These are phyloP conservation scores for Botrytis fabae DNA, from an alignment of 2,329 filamentous ascomycete species.

Conservation along the genomic window DNA sequence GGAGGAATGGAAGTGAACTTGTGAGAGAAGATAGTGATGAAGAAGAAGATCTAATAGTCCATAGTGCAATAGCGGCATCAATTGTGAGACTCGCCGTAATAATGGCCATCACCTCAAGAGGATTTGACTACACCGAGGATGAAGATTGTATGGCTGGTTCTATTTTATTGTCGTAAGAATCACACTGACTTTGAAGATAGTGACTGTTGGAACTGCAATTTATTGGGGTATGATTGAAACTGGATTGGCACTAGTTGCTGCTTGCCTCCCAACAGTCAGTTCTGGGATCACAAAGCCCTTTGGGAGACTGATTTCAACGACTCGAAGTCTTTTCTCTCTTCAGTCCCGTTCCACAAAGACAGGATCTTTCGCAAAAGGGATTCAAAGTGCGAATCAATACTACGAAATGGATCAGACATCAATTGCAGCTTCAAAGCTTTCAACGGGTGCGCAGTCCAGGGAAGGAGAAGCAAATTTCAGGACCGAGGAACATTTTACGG, in stretches of 20 bases:
- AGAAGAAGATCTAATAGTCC: too few species aligned
- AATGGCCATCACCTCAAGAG: too few species aligned
- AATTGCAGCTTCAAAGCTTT: background rate
- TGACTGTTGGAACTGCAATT: background rate
- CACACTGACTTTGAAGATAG: background rate
- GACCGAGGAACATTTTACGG: background rate
- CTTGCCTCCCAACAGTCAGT: background rate
- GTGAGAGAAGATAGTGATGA: too few species aligned
- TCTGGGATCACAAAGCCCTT: background rate
- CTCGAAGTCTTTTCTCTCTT: too few species aligned
- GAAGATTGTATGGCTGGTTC: too few species aligned
- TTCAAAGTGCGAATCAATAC: background rate
- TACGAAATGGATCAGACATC: background rate
- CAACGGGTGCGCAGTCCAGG: background rate
- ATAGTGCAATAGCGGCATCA: too few species aligned
- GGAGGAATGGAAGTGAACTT: too few species aligned
- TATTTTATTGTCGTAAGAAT: background rate
- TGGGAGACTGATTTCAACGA: too few species aligned
- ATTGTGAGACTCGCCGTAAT: too few species aligned
- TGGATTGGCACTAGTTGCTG: background rate
- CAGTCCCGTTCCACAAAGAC: background rate
- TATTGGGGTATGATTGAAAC: background rate
- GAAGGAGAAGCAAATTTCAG: background rate
- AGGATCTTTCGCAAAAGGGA: background rate
- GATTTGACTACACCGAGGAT: too few species aligned